Evolutionary conservation across 768 basidiomycete species (phyloP), one percentile per base, ranked within the genome.

Genomic region (Butyriboletus loyo): DNA sequence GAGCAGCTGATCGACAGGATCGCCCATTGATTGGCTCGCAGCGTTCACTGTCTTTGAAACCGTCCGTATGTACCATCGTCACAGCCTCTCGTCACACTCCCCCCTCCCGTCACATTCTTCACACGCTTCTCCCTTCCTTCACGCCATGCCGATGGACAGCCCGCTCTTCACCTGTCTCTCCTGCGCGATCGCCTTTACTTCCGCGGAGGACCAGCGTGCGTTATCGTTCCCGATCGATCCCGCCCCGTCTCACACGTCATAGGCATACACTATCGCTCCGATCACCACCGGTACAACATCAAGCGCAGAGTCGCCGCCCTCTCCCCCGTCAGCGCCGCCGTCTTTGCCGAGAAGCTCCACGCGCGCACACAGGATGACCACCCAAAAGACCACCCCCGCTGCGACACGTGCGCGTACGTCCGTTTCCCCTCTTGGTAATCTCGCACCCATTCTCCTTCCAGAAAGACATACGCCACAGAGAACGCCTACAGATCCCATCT

Each of bases 241-340:
- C 30, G 2, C 9, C 15, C n/a, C 25, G 24, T n/a, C 31, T 53
- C 27, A 53, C 56, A 48, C 58, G 19, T 39, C 25, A 14, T 60
- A 92, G 89, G 96, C 53, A 72, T 75, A 0, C 97, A 99, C 67
- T 98, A 96, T 70, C 83, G 85, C 57, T 91, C 92, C 24, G 97
- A 99, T 71, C 89, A 90, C 69, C 97, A 99, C 74, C 79, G 94
- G 48, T 99, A 99, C 73, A 99, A 99, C 66, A 92, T 98, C 85
- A 96, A 96, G 77, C 88, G 95, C 58, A 85, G 93, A 27, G 89
- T 98, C 17, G 95, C 96, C 2, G 83, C 81, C 6, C 79, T 99
- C 2, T 88, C 92, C 9, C 94, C 96, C 2, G 84, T 99, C 62
- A 85, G 83, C 53, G 81, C 78, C 0, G 71, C 77, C 7, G 60